phyloP scores from a whole-genome alignment of 2,329 filamentous ascomycete species.

The Thelonectria olida region DNA sequence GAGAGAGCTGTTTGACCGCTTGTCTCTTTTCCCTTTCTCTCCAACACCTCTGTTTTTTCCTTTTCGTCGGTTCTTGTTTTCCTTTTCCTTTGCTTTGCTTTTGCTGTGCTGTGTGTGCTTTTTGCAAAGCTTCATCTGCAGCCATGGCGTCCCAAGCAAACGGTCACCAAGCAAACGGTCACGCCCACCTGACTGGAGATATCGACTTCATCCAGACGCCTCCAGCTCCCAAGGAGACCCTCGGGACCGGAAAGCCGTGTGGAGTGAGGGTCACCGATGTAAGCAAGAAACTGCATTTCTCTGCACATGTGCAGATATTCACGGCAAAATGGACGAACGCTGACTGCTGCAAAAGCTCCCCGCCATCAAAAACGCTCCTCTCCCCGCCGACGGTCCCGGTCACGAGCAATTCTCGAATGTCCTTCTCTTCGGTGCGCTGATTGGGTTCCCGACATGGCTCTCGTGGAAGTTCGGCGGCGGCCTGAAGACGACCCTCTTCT shows the following conservation, averaged over 20 bases:
- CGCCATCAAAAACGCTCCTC: slow-evolving; percentile 88
- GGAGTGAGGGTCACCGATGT: slow-evolving; percentile 31
- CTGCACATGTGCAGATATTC: background rate
- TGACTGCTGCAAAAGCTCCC: too few species aligned
- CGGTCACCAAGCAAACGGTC: slow-evolving; percentile 28
- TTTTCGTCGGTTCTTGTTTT: background rate
- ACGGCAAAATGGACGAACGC: background rate
- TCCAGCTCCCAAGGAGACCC: slow-evolving; percentile 21
- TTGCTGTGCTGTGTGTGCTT: background rate
- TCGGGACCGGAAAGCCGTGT: slow-evolving; percentile 26
- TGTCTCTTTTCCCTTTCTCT: slow-evolving; percentile 5
- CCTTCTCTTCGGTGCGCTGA: slow-evolving; percentile 73
- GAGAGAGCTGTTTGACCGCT: slow-evolving; percentile 29
- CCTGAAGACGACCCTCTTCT: slow-evolving; percentile 86
- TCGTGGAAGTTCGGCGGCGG: slow-evolving; percentile 84
- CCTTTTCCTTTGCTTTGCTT: background rate
- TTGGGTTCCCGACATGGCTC: slow-evolving; percentile 78
- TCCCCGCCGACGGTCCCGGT: slow-evolving; percentile 85
- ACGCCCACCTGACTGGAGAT: slow-evolving; percentile 32
- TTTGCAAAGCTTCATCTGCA: background rate
- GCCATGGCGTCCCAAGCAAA: slow-evolving; percentile 31
- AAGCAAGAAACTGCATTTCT: background rate
- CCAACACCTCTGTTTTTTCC: slow-evolving; percentile 16
- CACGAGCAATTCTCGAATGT: slow-evolving; percentile 85
- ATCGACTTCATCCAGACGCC: slow-evolving; percentile 37